phyloP scores from a whole-genome alignment of 1,284 basidiomycete genomes.

The Irpex sp. region DNA sequence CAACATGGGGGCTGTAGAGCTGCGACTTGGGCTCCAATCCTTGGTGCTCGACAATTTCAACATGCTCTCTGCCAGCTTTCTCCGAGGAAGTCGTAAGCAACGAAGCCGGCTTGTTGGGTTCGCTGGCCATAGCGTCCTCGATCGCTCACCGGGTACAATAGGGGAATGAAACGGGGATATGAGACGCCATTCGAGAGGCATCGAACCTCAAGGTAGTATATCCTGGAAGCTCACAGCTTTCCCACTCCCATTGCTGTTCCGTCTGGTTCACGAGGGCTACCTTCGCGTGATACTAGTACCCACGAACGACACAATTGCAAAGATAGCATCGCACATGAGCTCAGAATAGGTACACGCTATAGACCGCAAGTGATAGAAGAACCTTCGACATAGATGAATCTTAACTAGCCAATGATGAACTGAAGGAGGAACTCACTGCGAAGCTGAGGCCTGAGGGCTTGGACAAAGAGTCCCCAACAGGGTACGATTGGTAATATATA shows the following conservation, averaged over 20 bases:
- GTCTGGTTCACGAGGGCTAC: neutral
- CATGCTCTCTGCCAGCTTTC: neutral
- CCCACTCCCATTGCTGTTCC: neutral
- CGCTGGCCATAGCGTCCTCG: neutral
- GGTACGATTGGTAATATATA: no score
- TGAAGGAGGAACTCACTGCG: no score
- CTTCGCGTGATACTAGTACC: neutral
- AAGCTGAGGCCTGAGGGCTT: no score
- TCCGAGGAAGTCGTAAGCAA: neutral
- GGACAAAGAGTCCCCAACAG: no score
- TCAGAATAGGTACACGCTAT: no score
- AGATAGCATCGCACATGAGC: no score
- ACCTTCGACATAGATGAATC: no score
- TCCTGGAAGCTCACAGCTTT: neutral
- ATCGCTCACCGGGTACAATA: neutral
- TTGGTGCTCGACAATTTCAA: conserved; percentile 1
- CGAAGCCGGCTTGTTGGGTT: neutral
- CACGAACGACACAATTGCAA: no score
- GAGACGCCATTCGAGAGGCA: neutral
- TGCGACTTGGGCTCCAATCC: conserved; percentile 19
- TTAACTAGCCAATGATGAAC: no score
- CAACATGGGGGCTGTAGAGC: conserved; percentile 49
- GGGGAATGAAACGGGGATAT: neutral
- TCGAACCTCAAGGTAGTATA: neutral
- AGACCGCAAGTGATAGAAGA: no score